Percentiles rank a stretch among this genome's conserved stretches.
Evolutionary conservation across 140 eudicot genomes (phyloP).

Genomic region (Oenanthe javanica): DNA sequence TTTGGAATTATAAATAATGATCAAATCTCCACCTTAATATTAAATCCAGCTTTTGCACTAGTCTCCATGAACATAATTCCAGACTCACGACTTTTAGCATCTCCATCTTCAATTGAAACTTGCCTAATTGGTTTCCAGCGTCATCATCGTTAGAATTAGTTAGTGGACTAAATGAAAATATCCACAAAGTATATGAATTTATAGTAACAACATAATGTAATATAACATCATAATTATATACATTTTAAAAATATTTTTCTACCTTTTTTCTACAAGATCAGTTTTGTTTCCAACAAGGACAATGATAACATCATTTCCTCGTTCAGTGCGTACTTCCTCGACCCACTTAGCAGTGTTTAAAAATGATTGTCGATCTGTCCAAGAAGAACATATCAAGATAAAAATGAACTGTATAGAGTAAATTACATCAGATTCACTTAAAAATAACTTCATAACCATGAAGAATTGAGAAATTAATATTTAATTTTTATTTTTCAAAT

Average conservation of each 20-base stretch:
- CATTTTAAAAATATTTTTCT: conserved; percentile 2
- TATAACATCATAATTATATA: not conserved
- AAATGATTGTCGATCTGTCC: conserved; percentile 57
- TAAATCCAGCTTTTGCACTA: too few relatives aligned
- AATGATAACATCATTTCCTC: conserved; percentile 83
- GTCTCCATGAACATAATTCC: too few relatives aligned
- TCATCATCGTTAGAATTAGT: too few relatives aligned
- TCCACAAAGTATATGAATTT: not conserved
- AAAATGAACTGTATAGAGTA: not conserved
- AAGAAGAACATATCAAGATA: not conserved
- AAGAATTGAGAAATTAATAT: too few relatives aligned
- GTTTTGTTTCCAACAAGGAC: conserved; percentile 96
- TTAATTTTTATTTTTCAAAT: too few relatives aligned
- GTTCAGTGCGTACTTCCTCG: conserved; percentile 86
- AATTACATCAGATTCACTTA: not conserved
- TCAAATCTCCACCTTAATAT: too few relatives aligned
- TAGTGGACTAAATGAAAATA: not conserved
- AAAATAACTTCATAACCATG: too few relatives aligned
- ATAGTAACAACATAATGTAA: not conserved
- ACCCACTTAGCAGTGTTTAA: conserved; percentile 48
- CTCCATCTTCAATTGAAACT: too few relatives aligned
- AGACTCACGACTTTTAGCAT: too few relatives aligned
- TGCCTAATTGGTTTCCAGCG: too few relatives aligned
- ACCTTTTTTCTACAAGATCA: conserved; percentile 96
- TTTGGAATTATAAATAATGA: too few relatives aligned